Evolutionary conservation across 2,329 filamentous ascomycete species (phyloP).

Genomic region (Verticillium tricorpus): DNA sequence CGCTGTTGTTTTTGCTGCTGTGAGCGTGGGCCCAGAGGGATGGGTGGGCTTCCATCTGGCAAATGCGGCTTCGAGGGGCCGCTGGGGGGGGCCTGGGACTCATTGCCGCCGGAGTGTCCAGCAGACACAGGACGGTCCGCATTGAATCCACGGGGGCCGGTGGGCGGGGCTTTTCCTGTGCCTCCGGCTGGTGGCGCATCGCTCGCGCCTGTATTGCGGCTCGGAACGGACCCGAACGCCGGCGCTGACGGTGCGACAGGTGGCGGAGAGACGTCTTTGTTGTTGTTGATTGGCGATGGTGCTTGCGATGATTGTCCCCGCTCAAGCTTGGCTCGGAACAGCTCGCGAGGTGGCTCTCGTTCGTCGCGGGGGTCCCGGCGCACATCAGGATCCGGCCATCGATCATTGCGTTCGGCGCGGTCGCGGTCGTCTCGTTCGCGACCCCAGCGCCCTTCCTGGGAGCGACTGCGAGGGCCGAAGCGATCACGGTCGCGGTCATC

Average conservation of each 20-base stretch:
- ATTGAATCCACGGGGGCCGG: constrained; percentile 45
- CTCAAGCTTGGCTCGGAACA: constrained; percentile 46
- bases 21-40: constrained; percentile 50
- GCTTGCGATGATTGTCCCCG: constrained; percentile 44
- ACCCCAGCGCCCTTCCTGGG: constrained; percentile 58
- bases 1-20: constrained; percentile 42
- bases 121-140: constrained; percentile 44
- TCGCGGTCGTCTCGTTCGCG: constrained; percentile 55
- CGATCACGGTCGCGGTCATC: constrained; percentile 54
- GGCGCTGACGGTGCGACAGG: constrained; percentile 54
- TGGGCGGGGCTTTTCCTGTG: constrained; percentile 47
- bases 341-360: constrained; percentile 38
- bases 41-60: constrained; percentile 39
- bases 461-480: constrained; percentile 60
- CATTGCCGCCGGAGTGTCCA: constrained; percentile 29
- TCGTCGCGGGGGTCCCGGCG: constrained; percentile 43
- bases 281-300: constrained; percentile 30
- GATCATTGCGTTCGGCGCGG: constrained; percentile 34
- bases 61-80: constrained; percentile 39
- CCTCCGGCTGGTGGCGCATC: constrained; percentile 24
- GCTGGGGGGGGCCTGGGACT: constrained; percentile 30
- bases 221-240: constrained; percentile 52
- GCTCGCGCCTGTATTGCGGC: constrained; percentile 31
- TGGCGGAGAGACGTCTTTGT: constrained; percentile 51
- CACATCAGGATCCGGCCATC: constrained; percentile 33